phyloP scores from a whole-genome alignment of 768 basidiomycete genomes.

The Rhodotorula diobovata region DNA sequence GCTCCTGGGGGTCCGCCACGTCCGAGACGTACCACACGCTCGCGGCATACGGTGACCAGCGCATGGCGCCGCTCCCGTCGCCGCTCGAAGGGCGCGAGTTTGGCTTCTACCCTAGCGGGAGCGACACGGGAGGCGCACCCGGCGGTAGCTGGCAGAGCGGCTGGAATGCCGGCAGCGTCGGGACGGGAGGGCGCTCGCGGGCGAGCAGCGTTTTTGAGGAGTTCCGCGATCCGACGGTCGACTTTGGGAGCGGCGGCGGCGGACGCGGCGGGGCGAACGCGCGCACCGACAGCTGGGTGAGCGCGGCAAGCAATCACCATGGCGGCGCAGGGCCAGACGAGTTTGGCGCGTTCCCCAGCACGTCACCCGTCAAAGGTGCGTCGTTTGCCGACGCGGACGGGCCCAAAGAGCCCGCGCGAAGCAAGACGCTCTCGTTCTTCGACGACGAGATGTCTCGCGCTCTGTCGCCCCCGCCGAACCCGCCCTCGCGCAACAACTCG shows the following conservation, averaged over 20 bases:
- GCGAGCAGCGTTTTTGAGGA: not conserved
- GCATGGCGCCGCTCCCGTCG: slow-evolving; percentile 19
- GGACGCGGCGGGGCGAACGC: not conserved
- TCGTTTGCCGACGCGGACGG: not conserved
- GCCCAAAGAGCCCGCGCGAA: slow-evolving; percentile 2
- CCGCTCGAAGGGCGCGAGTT: slow-evolving; percentile 13
- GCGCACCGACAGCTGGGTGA: not conserved
- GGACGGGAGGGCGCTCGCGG: not conserved
- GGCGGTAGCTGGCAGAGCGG: slow-evolving; percentile 3
- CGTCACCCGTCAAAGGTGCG: not conserved
- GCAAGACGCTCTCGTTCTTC: slow-evolving; percentile 37
- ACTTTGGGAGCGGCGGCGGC: too few species aligned
- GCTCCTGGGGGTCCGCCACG: slow-evolving; percentile 27
- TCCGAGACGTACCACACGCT: slow-evolving; percentile 14
- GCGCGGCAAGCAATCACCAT: not conserved
- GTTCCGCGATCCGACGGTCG: not conserved
- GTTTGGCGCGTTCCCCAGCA: not conserved
- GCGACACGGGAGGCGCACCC: not conserved
- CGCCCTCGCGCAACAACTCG: slow-evolving; percentile 19
- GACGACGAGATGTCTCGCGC: slow-evolving; percentile 4
- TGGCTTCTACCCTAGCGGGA: slow-evolving; percentile 7
- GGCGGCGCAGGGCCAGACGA: not conserved
- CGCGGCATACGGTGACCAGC: not conserved
- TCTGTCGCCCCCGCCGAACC: slow-evolving; percentile 30
- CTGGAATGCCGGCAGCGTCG: not conserved